A percentile compares a stretch with the other conserved stretches of the same genome.
Evolutionary conservation across 441 rosid species (phyloP).

Genomic region (Breynia disticha): DNA sequence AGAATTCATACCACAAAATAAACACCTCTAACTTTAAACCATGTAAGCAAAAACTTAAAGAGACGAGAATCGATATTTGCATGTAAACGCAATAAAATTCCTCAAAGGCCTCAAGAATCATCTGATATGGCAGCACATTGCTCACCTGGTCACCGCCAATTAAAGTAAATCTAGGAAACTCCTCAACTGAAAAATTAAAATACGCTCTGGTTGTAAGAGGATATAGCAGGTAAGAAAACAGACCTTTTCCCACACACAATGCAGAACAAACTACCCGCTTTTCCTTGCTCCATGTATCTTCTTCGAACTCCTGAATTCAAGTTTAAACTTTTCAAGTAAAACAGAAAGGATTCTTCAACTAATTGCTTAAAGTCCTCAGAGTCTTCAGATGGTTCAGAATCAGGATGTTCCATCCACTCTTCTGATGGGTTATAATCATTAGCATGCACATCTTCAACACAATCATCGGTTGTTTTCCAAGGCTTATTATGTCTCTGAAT

Average conservation of each 20-base stretch:
- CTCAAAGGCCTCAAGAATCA: too few species aligned
- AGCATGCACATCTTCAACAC: constrained; percentile 24
- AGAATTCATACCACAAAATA: constrained; percentile 9
- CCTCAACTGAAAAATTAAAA: constrained; percentile 21
- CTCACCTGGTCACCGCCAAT: constrained; percentile 13
- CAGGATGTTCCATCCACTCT: constrained; percentile 23
- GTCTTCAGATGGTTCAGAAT: constrained; percentile 35
- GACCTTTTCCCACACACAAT: constrained; percentile 53
- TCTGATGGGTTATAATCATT: constrained; percentile 31
- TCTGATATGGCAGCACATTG: not conserved
- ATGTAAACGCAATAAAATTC: too few species aligned
- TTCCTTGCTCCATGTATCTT: constrained; percentile 57
- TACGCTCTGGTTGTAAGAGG: constrained; percentile 10
- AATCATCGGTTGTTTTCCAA: constrained; percentile 38
- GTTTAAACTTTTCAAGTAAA: constrained; percentile 40
- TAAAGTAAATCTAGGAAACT: constrained; percentile 14
- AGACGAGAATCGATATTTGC: too few species aligned
- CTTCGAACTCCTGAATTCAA: constrained; percentile 31
- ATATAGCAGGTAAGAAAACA: constrained; percentile 27
- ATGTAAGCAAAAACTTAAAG: not conserved
- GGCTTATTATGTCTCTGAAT: constrained; percentile 26
- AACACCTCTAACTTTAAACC: constrained; percentile 6
- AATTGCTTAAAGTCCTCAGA: constrained; percentile 52
- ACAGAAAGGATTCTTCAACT: constrained; percentile 43
- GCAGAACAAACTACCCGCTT: constrained; percentile 62